Conservation (phyloP, 1,284 basidiomycete genomes). For the Heimioporus punctisporus region DNA sequence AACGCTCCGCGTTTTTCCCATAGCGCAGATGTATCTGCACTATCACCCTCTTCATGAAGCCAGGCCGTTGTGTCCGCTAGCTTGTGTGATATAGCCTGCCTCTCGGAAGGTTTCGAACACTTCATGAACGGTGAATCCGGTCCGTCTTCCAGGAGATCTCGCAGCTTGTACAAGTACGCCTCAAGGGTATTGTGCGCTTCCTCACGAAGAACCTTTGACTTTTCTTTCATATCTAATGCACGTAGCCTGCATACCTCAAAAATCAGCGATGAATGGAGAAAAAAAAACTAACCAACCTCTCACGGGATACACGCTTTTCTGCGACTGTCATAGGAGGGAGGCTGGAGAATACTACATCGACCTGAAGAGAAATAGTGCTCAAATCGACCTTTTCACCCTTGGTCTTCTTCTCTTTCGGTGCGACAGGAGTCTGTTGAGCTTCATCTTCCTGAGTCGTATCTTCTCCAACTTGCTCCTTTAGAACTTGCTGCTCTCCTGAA, state of each 20-base stretch:
- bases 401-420: conserved; percentile 40
- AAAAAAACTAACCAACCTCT: conserved; percentile 46
- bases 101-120: conserved; percentile 77
- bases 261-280: background rate
- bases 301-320: conserved; percentile 72
- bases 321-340: conserved; percentile 72
- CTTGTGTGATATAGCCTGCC: conserved; percentile 62
- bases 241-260: conserved; percentile 58
- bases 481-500: conserved; percentile 27
- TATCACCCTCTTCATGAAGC: conserved; percentile 88
- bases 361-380: conserved; percentile 63
- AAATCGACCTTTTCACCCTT: conserved; percentile 39
- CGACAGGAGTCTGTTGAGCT: conserved; percentile 7
- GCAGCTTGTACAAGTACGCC: conserved; percentile 88
- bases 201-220: conserved; percentile 77
- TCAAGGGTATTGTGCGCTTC: conserved; percentile 95
- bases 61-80: conserved; percentile 78
- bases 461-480: conserved; percentile 19
- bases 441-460: conserved; percentile 28
- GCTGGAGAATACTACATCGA: conserved; percentile 63
- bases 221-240: conserved; percentile 80
- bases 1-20: conserved; percentile 75
- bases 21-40: conserved; percentile 76
- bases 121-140: conserved; percentile 74
- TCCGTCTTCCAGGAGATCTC: conserved; percentile 79